These are phyloP conservation scores for Theobroma grandiflorum DNA, from an alignment of 441 rosid genomes.

Conservation along the genomic window DNA sequence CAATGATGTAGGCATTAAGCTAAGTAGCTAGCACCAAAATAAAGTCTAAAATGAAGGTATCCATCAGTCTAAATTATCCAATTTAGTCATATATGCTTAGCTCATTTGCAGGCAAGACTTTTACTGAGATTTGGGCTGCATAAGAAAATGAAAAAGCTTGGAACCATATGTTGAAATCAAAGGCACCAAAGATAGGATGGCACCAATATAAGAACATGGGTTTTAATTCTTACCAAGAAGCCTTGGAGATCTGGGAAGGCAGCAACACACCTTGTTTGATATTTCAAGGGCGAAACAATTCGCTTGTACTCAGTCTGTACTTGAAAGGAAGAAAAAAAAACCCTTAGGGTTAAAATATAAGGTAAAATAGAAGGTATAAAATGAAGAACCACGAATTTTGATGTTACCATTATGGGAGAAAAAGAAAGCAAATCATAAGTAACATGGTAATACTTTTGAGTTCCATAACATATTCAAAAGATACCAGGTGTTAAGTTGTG, in stretches of 20 bases:
- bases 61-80: not conserved
- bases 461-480: not conserved
- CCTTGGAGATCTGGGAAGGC: slow-evolving; percentile 99
- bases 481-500: not conserved
- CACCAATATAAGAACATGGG: not conserved
- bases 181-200: not conserved
- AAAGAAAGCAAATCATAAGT: not conserved
- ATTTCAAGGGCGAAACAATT: slow-evolving; percentile 81
- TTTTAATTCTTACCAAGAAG: slow-evolving; percentile 66
- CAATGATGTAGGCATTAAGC: not conserved
- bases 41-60: not conserved
- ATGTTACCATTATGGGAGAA: not conserved
- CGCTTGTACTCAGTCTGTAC: slow-evolving; percentile 82
- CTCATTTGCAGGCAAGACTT: not conserved
- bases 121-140: not conserved
- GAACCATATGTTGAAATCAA: not conserved
- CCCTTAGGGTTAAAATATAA: slow-evolving; percentile 14
- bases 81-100: not conserved
- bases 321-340: not conserved
- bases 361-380: not conserved
- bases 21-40: not conserved
- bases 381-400: not conserved
- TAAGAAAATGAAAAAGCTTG: not conserved
- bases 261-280: slow-evolving; percentile 93
- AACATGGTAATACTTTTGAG: not conserved